Base-by-base conservation (phyloP, 1,139 yeast genomes). In the Yamadazyma atmosphaerica region DNA sequence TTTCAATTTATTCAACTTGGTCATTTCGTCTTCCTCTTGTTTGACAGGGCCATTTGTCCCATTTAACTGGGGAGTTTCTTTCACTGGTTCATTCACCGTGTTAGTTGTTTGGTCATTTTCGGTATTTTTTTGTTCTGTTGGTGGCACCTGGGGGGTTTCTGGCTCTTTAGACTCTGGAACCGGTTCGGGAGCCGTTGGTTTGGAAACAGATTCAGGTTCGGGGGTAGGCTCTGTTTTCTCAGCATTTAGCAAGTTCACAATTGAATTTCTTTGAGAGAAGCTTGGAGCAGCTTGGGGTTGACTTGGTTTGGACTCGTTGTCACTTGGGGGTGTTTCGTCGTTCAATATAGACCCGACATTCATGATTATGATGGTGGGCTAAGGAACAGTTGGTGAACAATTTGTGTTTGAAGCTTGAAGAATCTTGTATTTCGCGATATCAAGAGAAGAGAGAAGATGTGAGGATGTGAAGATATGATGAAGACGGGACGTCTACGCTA, bases 261-360 rank as follows among this genome's bases (percentile, higher is more conserved):
- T 75, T 36, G 76, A 69, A 47, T 57, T 72, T 35, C 75, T 58
- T 43, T 61, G 62, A n/a, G 42, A 32, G 5, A 40, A n/a, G 2
- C 11, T 34, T 4, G 32, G 32, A 14, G 33, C 32, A 19, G n/a
- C n/a, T n/a, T n/a, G n/a, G n/a, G n/a, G n/a, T 37, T 6, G 26
- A 16, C 15, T n/a, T 21, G n/a, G n/a, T 16, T 21, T 34, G 14
- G 27, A 16, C 19, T 58, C 66, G 19, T 46, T 45, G 34, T 58
- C 61, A 34, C 59, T 60, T 10, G 65, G 60, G 1, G 74, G 72
- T 22, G 68, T 55, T 43, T 71, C 77, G 43, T 68, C 64, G 49
- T 70, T 72, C 27, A 72, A 56, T 33, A 72, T 70, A 9, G 76
- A 70, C 15, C 77, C 77, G 28, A 72, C 76, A 52, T 72, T 72